phyloP scores from a whole-genome alignment of 2,329 filamentous ascomycete genomes.

The Trichoderma hamatum region DNA sequence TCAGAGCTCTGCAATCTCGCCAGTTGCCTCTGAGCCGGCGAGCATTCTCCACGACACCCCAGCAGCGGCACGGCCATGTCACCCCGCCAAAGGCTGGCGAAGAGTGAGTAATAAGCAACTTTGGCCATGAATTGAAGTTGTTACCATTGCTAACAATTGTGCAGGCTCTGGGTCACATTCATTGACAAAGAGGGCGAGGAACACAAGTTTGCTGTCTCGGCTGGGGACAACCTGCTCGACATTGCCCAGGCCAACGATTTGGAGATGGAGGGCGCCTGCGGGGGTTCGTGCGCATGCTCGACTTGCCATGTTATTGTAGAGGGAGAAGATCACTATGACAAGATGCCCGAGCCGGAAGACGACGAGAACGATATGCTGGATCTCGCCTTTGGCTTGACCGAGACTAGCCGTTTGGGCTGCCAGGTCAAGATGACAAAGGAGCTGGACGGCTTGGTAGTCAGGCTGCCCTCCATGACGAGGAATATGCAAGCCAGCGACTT shows the following conservation, averaged over 20 bases:
- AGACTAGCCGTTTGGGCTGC: slow-evolving; percentile 82
- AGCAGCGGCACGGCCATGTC: slow-evolving; percentile 74
- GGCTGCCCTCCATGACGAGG: slow-evolving; percentile 88
- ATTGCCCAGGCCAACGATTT: slow-evolving; percentile 93
- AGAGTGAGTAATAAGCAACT: slow-evolving; percentile 65
- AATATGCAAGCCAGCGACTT: slow-evolving; percentile 98
- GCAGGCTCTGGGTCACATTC: slow-evolving; percentile 84
- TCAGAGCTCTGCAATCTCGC: slow-evolving; percentile 3
- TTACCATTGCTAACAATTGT: slow-evolving; percentile 19
- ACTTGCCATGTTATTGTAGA: slow-evolving; percentile 89
- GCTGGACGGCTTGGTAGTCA: slow-evolving; percentile 82
- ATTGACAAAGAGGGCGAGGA: slow-evolving; percentile 84
- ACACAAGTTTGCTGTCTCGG: slow-evolving; percentile 76
- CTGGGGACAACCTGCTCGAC: slow-evolving; percentile 91
- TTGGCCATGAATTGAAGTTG: neutral
- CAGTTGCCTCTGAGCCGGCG: slow-evolving; percentile 39
- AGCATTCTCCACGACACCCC: slow-evolving; percentile 67
- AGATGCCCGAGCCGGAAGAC: slow-evolving; percentile 76
- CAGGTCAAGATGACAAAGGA: slow-evolving; percentile 92
- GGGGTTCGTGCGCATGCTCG: slow-evolving; percentile 89
- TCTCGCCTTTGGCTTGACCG: slow-evolving; percentile 84
- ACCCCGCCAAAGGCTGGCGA: slow-evolving; percentile 84
- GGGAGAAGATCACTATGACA: slow-evolving; percentile 73
- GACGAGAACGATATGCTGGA: slow-evolving; percentile 92
- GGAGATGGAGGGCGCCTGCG: slow-evolving; percentile 98